Conservation (phyloP, 805 yeast species). For the Candida nonsorbophila region DNA sequence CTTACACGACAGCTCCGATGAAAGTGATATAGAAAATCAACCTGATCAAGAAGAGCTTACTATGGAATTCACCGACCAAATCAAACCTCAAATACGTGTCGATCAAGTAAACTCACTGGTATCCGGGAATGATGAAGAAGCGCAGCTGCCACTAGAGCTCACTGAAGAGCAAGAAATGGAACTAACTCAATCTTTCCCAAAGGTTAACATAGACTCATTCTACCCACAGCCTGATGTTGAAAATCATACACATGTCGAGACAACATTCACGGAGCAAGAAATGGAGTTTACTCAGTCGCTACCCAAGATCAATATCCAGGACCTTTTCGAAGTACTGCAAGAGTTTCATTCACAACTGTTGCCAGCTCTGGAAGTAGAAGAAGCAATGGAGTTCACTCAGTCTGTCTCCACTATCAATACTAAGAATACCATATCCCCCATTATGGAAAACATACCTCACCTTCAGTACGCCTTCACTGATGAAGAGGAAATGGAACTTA, state of each 20-base stretch:
- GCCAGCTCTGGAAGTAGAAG: too few species aligned
- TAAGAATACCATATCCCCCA: too few species aligned
- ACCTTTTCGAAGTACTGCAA: too few species aligned
- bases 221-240: conserved; percentile 1
- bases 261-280: conserved; percentile 2
- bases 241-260: conserved; percentile 2
- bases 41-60: conserved; percentile 10
- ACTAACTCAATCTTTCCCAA: conserved; percentile 6
- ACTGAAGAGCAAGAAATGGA: conserved; percentile 7
- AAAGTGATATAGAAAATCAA: conserved; percentile 3
- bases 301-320: conserved; percentile 2
- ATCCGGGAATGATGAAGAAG: conserved; percentile 1
- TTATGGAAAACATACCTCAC: neutral
- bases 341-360: too few species aligned
- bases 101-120: neutral
- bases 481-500: conserved; percentile 14
- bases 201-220: neutral
- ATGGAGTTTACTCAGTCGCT: conserved; percentile 11
- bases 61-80: conserved; percentile 22
- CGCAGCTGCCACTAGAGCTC: neutral
- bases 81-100: conserved; percentile 1
- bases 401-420: conserved; percentile 1
- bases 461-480: neutral
- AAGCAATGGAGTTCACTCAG: conserved; percentile 10
- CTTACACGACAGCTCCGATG: conserved; percentile 1